Evolutionary conservation across 495 filamentous ascomycete genomes (phyloP).

Genomic region (Penicillium herquei): DNA sequence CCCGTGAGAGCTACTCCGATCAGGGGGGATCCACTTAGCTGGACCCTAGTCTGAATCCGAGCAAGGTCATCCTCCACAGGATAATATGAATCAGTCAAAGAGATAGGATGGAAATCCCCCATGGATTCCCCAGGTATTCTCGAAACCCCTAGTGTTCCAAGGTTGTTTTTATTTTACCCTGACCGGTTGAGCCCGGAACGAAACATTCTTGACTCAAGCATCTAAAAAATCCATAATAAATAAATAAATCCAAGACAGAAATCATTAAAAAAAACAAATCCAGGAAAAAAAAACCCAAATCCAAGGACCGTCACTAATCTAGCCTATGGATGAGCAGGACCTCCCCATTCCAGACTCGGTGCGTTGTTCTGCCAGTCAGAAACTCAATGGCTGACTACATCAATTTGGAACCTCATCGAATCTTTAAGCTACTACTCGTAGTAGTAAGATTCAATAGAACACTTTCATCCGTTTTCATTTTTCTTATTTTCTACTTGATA

Average conservation of each 20-base stretch:
- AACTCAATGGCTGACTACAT: slow-evolving; percentile 18
- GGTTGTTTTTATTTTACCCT: neutral
- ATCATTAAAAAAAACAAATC: neutral
- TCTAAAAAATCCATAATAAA: neutral
- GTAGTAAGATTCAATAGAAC: neutral
- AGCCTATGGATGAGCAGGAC: slow-evolving; percentile 8
- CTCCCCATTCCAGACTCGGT: slow-evolving; percentile 13
- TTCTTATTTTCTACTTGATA: neutral
- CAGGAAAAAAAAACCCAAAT: neutral
- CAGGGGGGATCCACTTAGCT: slow-evolving; percentile 14
- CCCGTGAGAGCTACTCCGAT: slow-evolving; percentile 10
- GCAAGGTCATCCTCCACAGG: slow-evolving; percentile 3
- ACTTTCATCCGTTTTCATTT: no score
- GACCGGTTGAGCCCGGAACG: slow-evolving; percentile 12
- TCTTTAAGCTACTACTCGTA: no score
- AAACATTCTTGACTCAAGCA: neutral
- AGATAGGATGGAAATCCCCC: neutral
- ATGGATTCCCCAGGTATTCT: neutral
- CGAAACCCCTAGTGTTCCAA: no score
- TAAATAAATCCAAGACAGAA: neutral
- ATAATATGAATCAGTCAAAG: neutral
- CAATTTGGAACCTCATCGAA: slow-evolving; percentile 2
- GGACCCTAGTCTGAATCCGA: slow-evolving; percentile 14
- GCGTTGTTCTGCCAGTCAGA: slow-evolving; percentile 7
- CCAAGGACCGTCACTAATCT: slow-evolving; percentile 14